Conservation (phyloP, 169 alveolate genomes). For the Eimeria brunetti region DNA sequence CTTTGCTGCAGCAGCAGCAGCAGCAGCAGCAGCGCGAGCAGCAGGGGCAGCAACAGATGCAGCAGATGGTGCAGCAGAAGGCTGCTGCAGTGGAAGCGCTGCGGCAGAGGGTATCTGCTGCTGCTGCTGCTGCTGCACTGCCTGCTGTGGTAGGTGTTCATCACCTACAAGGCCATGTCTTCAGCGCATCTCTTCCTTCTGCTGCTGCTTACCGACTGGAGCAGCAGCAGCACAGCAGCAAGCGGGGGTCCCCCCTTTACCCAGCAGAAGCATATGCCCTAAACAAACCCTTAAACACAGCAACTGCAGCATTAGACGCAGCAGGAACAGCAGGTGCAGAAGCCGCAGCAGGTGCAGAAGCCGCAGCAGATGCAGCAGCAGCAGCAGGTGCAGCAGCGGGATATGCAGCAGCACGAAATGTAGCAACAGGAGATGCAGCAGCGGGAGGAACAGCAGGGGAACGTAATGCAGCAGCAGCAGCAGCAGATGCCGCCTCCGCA, state of each 20-base stretch:
- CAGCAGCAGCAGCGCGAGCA: conserved; percentile 4
- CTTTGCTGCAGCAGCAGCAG: neutral
- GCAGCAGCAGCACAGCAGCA: neutral
- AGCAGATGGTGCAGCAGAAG: conserved; percentile 4
- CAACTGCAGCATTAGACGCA: no score
- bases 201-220: neutral
- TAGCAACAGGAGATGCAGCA: neutral
- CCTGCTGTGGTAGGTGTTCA: conserved; percentile 60
- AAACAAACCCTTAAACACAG: no score
- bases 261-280: no score
- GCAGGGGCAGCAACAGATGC: neutral
- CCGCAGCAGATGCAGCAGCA: neutral
- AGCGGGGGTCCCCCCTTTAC: no score
- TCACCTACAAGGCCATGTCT: conserved; percentile 75
- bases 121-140: conserved; percentile 44
- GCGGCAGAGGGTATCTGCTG: conserved; percentile 14
- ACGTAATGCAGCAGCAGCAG: neutral
- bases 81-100: conserved; percentile 52
- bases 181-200: conserved; percentile 48
- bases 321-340: neutral
- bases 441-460: neutral
- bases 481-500: neutral
- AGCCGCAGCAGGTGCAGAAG: neutral
- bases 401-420: neutral
- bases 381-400: neutral